Conservation (phyloP, 495 filamentous ascomycete species). For the Podospora didyma region DNA sequence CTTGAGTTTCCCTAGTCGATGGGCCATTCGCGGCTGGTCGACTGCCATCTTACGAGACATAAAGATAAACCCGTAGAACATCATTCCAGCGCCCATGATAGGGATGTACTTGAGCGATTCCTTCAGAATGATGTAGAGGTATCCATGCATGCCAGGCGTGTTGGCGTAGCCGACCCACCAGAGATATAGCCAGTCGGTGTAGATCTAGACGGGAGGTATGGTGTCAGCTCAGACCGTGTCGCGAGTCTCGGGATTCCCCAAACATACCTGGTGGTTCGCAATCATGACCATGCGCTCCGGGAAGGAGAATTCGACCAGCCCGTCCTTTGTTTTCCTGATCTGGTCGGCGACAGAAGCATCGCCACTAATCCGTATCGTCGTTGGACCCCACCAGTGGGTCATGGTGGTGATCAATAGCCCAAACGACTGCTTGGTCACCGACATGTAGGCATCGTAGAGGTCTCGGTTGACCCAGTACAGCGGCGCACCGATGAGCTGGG, state of each 20-base stretch:
- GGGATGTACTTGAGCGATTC: constrained; percentile 77
- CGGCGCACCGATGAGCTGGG: constrained; percentile 65
- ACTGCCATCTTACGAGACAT: constrained; percentile 78
- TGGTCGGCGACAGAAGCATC: constrained; percentile 69
- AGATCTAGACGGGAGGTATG: constrained; percentile 55
- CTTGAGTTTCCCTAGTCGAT: constrained; percentile 67
- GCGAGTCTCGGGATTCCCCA: constrained; percentile 4
- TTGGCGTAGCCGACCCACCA: constrained; percentile 84
- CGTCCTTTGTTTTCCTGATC: constrained; percentile 59
- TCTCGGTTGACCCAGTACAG: constrained; percentile 67
- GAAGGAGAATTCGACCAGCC: constrained; percentile 66
- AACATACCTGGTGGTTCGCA: constrained; percentile 71
- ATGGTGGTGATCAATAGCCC: constrained; percentile 69
- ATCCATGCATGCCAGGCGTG: constrained; percentile 65
- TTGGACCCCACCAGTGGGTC: constrained; percentile 80
- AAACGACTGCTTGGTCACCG: constrained; percentile 71
- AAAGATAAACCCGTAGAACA: constrained; percentile 81
- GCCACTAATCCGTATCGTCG: constrained; percentile 69
- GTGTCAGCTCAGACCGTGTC: neutral
- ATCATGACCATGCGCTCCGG: constrained; percentile 75
- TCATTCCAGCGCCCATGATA: constrained; percentile 72
- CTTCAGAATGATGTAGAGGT: constrained; percentile 80
- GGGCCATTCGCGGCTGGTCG: constrained; percentile 65
- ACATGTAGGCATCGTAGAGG: constrained; percentile 73
- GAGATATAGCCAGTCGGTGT: constrained; percentile 84